A percentile compares a stretch with the other conserved stretches of the same genome.
These are phyloP conservation scores for Didymella keratinophila DNA, from an alignment of 2,329 filamentous ascomycete species.

Conservation along the genomic window DNA sequence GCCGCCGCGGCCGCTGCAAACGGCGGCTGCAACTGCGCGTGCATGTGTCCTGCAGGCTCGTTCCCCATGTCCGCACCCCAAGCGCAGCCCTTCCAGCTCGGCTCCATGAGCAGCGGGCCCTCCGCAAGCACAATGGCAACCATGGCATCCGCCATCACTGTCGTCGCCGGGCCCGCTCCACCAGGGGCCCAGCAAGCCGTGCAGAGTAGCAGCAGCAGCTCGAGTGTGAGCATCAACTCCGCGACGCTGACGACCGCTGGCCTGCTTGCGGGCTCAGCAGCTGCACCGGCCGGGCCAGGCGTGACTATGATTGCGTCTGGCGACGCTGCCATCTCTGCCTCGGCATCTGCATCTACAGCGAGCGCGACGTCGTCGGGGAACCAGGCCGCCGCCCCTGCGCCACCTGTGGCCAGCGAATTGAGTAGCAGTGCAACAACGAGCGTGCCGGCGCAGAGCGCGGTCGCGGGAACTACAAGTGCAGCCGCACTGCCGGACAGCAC, in stretches of 20 bases:
- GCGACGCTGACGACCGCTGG: constrained; percentile 34
- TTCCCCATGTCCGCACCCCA: constrained; percentile 43
- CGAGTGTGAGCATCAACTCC: constrained; percentile 29
- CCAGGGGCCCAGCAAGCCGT: constrained; percentile 23
- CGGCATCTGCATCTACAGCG: constrained; percentile 12
- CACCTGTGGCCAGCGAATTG: constrained; percentile 3
- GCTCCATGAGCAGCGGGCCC: constrained; percentile 24
- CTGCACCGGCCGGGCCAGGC: constrained; percentile 28
- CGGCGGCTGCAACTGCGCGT: constrained; percentile 41
- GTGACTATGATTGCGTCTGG: constrained; percentile 31
- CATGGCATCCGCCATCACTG: constrained; percentile 31
- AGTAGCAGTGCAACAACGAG: constrained; percentile 6
- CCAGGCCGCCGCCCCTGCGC: constrained; percentile 9
- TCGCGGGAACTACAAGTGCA: constrained; percentile 25
- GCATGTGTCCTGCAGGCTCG: constrained; percentile 38
- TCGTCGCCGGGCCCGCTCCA: constrained; percentile 29
- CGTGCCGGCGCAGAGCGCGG: constrained; percentile 35
- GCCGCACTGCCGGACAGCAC: constrained; percentile 19
- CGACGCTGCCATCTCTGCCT: constrained; percentile 12
- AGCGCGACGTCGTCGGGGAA: constrained; percentile 8
- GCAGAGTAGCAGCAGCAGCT: constrained; percentile 21
- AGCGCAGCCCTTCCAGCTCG: constrained; percentile 41
- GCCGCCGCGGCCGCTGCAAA: constrained; percentile 21
- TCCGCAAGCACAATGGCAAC: constrained; percentile 37
- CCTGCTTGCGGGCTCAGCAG: constrained; percentile 26